Evolutionary conservation across 352 stramenopile species (phyloP).

Genomic region (Pythium periplocum): DNA sequence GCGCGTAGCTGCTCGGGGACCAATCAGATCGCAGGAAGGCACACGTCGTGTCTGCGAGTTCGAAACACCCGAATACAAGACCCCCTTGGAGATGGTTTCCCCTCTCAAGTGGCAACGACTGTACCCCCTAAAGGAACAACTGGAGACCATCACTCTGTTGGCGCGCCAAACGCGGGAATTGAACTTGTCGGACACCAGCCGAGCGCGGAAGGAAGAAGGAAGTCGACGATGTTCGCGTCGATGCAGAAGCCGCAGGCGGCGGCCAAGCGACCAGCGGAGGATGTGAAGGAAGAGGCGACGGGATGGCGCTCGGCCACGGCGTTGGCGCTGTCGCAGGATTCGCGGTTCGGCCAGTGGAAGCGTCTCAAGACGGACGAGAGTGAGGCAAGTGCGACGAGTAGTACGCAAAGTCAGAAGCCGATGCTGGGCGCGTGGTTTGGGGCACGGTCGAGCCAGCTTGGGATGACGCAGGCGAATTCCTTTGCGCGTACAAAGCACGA

Average conservation of each 20-base stretch:
- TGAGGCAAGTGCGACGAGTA: background rate
- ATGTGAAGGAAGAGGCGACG: too few species aligned
- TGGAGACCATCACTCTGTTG: too few species aligned
- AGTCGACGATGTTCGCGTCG: too few species aligned
- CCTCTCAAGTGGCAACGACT: too few species aligned
- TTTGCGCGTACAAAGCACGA: background rate
- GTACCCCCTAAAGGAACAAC: too few species aligned
- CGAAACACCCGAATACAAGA: constrained; percentile 1
- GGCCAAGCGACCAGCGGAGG: too few species aligned
- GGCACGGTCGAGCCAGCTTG: background rate
- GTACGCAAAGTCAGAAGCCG: constrained; percentile 3
- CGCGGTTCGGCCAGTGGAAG: constrained; percentile 1
- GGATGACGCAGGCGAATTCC: background rate
- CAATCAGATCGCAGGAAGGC: constrained; percentile 5
- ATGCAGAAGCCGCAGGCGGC: too few species aligned
- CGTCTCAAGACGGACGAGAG: constrained; percentile 3
- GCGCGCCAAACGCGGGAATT: too few species aligned
- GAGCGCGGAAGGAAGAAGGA: too few species aligned
- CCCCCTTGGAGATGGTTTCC: background rate
- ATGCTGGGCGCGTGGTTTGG: constrained; percentile 13
- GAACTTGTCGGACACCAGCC: too few species aligned
- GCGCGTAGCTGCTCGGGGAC: background rate
- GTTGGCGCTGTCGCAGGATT: too few species aligned
- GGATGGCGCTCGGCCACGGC: too few species aligned
- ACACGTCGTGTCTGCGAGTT: background rate